Evolutionary conservation across 2,329 filamentous ascomycete genomes (phyloP).

Genomic region (Monilinia polystroma): DNA sequence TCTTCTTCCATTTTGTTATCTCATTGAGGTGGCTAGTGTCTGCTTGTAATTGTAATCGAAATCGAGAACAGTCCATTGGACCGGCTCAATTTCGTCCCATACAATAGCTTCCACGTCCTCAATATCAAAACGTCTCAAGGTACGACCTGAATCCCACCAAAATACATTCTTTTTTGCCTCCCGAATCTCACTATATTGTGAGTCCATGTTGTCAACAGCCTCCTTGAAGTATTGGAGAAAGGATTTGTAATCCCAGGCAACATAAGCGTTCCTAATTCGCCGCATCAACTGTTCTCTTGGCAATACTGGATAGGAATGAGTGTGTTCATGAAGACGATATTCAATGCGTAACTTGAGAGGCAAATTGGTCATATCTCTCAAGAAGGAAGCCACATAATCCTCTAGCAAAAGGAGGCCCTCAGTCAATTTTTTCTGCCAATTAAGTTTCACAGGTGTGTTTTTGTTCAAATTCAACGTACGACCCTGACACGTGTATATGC

Average conservation of each 20-base stretch:
- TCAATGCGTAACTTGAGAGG: background rate
- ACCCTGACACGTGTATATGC: background rate
- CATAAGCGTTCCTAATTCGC: background rate
- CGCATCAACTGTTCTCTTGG: background rate
- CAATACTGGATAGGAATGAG: background rate
- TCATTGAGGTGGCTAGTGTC: no score
- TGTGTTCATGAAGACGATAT: background rate
- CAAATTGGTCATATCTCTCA: background rate
- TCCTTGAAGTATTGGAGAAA: background rate
- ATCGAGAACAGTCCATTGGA: background rate
- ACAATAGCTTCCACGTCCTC: background rate
- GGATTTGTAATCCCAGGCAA: background rate
- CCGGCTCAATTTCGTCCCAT: background rate
- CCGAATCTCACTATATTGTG: background rate
- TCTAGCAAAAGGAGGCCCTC: background rate
- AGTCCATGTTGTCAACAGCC: background rate
- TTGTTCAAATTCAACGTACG: background rate
- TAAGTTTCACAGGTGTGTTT: background rate
- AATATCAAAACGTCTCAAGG: background rate
- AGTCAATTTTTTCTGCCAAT: background rate
- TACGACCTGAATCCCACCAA: background rate
- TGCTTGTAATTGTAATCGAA: no score
- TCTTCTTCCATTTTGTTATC: no score
- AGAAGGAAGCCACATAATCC: background rate
- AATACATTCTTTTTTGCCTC: constrained; percentile 5